A percentile compares a stretch with the other conserved stretches of the same genome.
Conservation (phyloP, 352 stramenopile genomes). For the Phytophthora idaei region DNA sequence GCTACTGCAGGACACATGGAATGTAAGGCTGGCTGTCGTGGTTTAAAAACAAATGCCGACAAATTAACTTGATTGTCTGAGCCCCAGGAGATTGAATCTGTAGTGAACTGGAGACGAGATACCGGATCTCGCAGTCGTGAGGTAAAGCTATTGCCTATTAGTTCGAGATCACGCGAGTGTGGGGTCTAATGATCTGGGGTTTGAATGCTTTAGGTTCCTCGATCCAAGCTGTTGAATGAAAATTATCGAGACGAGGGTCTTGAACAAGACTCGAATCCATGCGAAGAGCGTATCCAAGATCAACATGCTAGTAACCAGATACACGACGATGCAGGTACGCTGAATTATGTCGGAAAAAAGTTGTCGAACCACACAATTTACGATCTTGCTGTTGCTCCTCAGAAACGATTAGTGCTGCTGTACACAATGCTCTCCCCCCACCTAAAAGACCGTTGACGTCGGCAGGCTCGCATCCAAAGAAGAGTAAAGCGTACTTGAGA, state of each 20-base stretch:
- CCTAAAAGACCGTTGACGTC: slow-evolving; percentile 30
- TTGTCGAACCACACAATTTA: background rate
- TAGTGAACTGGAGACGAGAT: slow-evolving; percentile 22
- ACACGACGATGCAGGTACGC: slow-evolving; percentile 14
- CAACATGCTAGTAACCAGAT: slow-evolving; percentile 15
- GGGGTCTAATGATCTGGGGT: background rate
- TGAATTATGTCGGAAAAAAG: background rate
- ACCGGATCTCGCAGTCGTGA: background rate
- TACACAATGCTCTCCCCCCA: slow-evolving; percentile 28
- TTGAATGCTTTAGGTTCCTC: slow-evolving; percentile 11
- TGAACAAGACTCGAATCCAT: slow-evolving; percentile 1
- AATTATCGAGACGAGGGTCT: slow-evolving; percentile 5
- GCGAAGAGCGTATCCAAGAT: slow-evolving; percentile 3
- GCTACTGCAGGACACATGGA: slow-evolving; percentile 43
- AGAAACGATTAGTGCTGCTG: slow-evolving; percentile 15
- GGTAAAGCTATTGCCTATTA: background rate
- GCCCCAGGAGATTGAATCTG: slow-evolving; percentile 33
- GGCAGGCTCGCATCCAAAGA: slow-evolving; percentile 16
- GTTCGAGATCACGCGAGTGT: background rate
- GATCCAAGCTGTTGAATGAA: slow-evolving; percentile 19
- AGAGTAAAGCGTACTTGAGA: slow-evolving; percentile 19
- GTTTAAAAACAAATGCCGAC: background rate
- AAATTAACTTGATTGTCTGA: background rate
- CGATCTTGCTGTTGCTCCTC: background rate
- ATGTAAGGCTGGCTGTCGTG: slow-evolving; percentile 19